Evolutionary conservation across 345 rosid species (phyloP).

Genomic region (Eucalyptus sp.): DNA sequence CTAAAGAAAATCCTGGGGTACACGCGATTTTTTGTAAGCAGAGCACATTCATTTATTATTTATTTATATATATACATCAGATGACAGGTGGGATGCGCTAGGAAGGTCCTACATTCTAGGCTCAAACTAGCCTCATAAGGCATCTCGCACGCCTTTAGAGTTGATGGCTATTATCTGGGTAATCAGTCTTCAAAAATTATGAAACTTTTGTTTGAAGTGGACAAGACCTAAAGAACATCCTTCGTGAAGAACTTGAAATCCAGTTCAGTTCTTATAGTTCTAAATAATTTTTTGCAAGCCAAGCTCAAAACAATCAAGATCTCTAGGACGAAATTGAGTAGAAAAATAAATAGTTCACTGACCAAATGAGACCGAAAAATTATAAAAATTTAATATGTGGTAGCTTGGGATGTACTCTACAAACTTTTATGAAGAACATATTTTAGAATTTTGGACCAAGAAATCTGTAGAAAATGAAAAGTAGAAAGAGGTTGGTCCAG

Average conservation of each 20-base stretch:
- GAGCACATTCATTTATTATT: no score
- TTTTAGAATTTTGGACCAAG: accelerated
- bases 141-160: accelerated
- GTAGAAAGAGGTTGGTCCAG: accelerated
- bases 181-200: accelerated
- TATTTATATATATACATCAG: no score
- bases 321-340: accelerated
- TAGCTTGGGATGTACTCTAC: no score
- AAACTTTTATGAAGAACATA: no score
- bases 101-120: no score
- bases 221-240: no score
- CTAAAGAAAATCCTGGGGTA: accelerated
- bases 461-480: no score
- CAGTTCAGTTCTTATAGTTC: accelerated
- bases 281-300: no score
- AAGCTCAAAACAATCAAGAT: accelerated
- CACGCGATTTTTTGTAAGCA: accelerated
- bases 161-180: accelerated
- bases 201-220: accelerated
- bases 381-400: no score
- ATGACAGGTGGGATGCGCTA: accelerated
- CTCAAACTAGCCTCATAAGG: no score
- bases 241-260: accelerated
- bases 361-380: accelerated
- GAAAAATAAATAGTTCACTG: no score